phyloP scores from a whole-genome alignment of 305 asterid genomes.

The Euphrasia arctica region DNA sequence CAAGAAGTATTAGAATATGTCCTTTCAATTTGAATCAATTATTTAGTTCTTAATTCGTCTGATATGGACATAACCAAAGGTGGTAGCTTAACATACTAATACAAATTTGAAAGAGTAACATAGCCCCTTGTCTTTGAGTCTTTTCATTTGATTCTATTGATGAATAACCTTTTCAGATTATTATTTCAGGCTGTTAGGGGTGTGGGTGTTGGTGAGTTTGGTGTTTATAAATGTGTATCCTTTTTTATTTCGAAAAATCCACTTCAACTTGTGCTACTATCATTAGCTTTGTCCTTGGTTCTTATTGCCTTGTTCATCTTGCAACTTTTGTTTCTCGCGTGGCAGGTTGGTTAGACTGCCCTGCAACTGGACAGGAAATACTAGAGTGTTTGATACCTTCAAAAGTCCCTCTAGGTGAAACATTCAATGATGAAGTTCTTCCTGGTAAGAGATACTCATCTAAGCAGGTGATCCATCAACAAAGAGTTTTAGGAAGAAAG shows the following conservation, averaged over 20 bases:
- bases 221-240: not conserved
- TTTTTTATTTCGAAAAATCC: constrained; percentile 4
- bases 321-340: constrained; percentile 10
- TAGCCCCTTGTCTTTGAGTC: constrained; percentile 4
- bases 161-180: constrained; percentile 12
- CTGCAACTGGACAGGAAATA: constrained; percentile 74
- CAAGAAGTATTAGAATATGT: too few species aligned
- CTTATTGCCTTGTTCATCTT: constrained; percentile 8
- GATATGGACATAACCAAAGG: not conserved
- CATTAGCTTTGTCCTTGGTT: constrained; percentile 3
- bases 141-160: constrained; percentile 5
- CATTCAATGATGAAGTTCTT: constrained; percentile 58
- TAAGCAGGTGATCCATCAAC: constrained; percentile 86
- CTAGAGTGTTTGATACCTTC: constrained; percentile 82
- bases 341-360: constrained; percentile 98
- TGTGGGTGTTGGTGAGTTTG: too few species aligned
- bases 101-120: constrained; percentile 2
- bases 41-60: not conserved
- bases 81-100: constrained; percentile 2
- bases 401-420: constrained; percentile 89
- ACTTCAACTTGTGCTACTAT: constrained; percentile 8
- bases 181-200: constrained; percentile 6
- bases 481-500: constrained; percentile 67
- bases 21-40: constrained; percentile 1
- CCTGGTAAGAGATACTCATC: constrained; percentile 96